phyloP scores from a whole-genome alignment of 1,284 basidiomycete genomes.

The Fomitopsis betulina region DNA sequence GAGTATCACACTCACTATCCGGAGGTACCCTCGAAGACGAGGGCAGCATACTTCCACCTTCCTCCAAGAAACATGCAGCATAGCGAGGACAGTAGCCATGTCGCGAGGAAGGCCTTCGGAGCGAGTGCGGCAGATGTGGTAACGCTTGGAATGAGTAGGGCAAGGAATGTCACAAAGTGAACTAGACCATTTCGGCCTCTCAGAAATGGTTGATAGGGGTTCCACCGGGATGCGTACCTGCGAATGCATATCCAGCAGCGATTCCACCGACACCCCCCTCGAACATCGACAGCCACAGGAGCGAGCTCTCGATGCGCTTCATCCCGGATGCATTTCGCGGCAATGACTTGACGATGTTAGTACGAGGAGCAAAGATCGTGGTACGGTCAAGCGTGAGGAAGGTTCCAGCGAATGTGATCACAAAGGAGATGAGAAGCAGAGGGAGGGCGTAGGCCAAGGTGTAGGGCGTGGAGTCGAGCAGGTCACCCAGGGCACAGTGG shows the following conservation, averaged over 20 bases:
- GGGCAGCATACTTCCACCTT: slow-evolving; percentile 43
- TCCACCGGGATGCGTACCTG: slow-evolving; percentile 36
- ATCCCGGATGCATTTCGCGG: slow-evolving; percentile 7
- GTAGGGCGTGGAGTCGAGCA: slow-evolving; percentile 22
- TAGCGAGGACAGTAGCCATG: slow-evolving; percentile 52
- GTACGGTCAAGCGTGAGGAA: slow-evolving; percentile 67
- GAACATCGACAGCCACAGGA: slow-evolving; percentile 33
- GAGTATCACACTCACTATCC: slow-evolving; percentile 42
- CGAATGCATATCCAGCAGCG: slow-evolving; percentile 53
- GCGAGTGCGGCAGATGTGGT: slow-evolving; percentile 40
- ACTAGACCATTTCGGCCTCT: slow-evolving; percentile 29
- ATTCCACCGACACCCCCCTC: slow-evolving; percentile 63
- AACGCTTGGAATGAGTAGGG: slow-evolving; percentile 50
- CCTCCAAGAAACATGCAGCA: slow-evolving; percentile 43
- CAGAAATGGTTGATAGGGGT: background rate
- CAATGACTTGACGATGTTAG: background rate
- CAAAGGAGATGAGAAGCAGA: slow-evolving; percentile 45
- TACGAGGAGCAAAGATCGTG: slow-evolving; percentile 48
- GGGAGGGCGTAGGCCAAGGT: slow-evolving; percentile 51
- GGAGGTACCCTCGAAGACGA: slow-evolving; percentile 40
- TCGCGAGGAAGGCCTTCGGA: slow-evolving; percentile 47
- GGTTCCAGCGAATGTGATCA: slow-evolving; percentile 56
- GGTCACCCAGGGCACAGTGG: slow-evolving; percentile 17
- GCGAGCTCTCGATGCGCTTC: slow-evolving; percentile 21
- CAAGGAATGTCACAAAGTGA: slow-evolving; percentile 54